Evolutionary conservation across 1,139 yeast species (phyloP), one percentile per base, ranked within the genome.

Genomic region (Suhomyces wounanorum): DNA sequence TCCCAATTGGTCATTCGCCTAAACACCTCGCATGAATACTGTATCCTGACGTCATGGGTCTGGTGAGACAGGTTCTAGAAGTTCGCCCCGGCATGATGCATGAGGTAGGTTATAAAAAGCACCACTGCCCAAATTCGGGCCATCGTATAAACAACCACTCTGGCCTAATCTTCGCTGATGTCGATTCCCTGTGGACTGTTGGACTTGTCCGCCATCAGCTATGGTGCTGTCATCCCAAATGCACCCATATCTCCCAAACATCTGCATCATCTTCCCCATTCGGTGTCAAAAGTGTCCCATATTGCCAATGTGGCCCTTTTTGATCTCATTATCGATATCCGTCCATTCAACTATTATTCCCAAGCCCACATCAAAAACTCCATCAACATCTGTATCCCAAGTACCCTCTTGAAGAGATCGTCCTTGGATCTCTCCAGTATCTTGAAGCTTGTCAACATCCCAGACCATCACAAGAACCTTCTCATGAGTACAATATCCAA

Each of bases 331-430:
- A 59, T 75, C 42, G 80, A 76, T 55, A 66, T 67, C 23, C 60
- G 80, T 25, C 73, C 77, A 6, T 75, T 63, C 57, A 75, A 73
- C 56, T 55, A 63, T 38, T 76, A 64, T 54, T 61, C 67, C 10
- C 60, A 56, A 14, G 60, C 68, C 23, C 70, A 73, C 48, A 52
- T 76, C 21, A 57, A 51, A 14, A 55, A 59, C 21, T 59, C 79
- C 25, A 59, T 70, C 52, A 74, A 75, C 54, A 60, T 75, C 33
- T 74, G 78, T 56, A 60, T 75, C 11, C 80, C 80, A 8, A 67
- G 78, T 8, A 76, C 80, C 1, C 62, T 76, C 21, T 58, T 76
- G 35, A 75, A 73, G 52, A 57, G 80, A 45, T 62, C 63, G 36
- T 70, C 75, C 17, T 67, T 68, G 52, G 66, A 64, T 44, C 57